Evolutionary conservation across 305 asterid species (phyloP).

Genomic region (Petunia hybrid): DNA sequence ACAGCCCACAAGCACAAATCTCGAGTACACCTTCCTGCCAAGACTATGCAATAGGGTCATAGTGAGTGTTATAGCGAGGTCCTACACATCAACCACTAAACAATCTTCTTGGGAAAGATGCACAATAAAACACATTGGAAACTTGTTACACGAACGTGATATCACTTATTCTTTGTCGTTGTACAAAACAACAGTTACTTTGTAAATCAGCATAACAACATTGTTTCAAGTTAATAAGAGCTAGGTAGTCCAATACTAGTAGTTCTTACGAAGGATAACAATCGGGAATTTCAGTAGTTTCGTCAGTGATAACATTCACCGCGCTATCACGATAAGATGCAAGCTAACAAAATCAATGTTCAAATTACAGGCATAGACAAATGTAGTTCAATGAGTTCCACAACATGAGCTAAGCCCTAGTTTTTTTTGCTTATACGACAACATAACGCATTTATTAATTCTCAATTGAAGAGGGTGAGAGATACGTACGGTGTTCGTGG

Average conservation of each 20-base stretch:
- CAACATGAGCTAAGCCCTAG: not conserved
- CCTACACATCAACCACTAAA: constrained; percentile 15
- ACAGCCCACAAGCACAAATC: not conserved
- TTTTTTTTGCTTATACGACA: not conserved
- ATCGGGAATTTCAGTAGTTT: no score
- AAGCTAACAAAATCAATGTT: no score
- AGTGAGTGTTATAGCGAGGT: not conserved
- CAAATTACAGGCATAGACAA: no score
- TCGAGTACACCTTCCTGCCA: not conserved
- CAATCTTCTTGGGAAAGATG: not conserved
- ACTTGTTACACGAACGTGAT: not conserved
- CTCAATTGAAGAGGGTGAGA: not conserved
- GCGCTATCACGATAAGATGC: no score
- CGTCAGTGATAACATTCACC: no score
- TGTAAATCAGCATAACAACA: not conserved
- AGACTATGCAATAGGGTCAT: not conserved
- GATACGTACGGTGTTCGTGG: constrained; percentile 72
- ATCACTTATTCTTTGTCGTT: not conserved
- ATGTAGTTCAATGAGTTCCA: no score
- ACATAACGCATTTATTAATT: not conserved
- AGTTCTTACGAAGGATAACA: no score
- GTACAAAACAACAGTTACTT: not conserved
- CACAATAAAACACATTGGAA: not conserved
- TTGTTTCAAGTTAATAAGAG: not conserved
- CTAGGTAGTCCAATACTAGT: no score